A percentile compares a stretch with the other conserved stretches of the same genome.
Conservation (phyloP, 2,329 filamentous ascomycete genomes). For the Colletotrichum paranaense region DNA sequence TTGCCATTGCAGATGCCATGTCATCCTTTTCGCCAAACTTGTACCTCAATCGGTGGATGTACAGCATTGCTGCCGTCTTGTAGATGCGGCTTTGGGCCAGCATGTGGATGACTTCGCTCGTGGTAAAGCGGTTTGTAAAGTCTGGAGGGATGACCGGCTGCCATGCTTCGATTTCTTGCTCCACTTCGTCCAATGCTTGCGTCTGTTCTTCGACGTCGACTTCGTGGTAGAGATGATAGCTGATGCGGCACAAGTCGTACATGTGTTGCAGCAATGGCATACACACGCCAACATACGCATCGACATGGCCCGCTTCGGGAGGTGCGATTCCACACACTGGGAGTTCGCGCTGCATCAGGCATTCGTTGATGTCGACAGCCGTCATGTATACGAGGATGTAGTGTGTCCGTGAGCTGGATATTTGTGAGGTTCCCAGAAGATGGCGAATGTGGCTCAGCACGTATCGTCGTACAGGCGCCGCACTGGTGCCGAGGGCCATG, state of each 20-base stretch:
- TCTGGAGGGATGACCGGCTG: slow-evolving; percentile 38
- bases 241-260: slow-evolving; percentile 41
- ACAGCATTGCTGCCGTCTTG: slow-evolving; percentile 38
- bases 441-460: slow-evolving; percentile 31
- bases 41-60: slow-evolving; percentile 40
- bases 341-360: slow-evolving; percentile 37
- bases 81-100: slow-evolving; percentile 42
- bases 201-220: slow-evolving; percentile 24
- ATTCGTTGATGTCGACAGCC: slow-evolving; percentile 41
- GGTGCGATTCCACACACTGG: slow-evolving; percentile 39
- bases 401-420: slow-evolving; percentile 25
- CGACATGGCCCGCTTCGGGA: slow-evolving; percentile 33
- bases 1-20: slow-evolving; percentile 37
- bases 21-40: slow-evolving; percentile 37
- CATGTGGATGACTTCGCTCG: slow-evolving; percentile 42
- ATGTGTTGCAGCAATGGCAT: slow-evolving; percentile 40
- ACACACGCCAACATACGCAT: slow-evolving; percentile 42
- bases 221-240: slow-evolving; percentile 33
- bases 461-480: slow-evolving; percentile 28
- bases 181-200: slow-evolving; percentile 28
- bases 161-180: slow-evolving; percentile 37
- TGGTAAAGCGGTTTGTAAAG: slow-evolving; percentile 36
- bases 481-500: slow-evolving; percentile 33
- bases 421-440: slow-evolving; percentile 19
- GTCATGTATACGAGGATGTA: slow-evolving; percentile 37